Base-by-base conservation (phyloP, 768 basidiomycete genomes). In the Lactarius hengduanensis region DNA sequence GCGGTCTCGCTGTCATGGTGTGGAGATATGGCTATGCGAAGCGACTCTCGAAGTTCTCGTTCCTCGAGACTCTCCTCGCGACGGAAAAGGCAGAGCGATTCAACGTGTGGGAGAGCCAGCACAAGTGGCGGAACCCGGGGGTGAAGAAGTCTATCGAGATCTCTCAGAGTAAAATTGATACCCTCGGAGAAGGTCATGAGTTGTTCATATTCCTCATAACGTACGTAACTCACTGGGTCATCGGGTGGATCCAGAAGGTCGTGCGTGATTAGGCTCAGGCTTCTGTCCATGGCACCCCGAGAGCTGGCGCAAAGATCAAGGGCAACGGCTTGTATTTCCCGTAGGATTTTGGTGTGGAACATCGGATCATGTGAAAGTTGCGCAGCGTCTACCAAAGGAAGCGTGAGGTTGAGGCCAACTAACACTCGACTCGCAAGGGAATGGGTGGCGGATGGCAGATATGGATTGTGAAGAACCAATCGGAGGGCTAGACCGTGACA, bases 81-180 rank as follows among this genome's bases (percentile, higher is more conserved):
- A 32, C 80, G 81, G 69, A 85, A 86, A 34, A 92, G 78, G 15
- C 86, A 81, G 18, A 92, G 73, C 1, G 80, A 75, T 68, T 89
- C 89, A 13, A 89, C 73, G 36, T 82, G 79, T 18, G 91, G 90
- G 64, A 90, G 74, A 4, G 88, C 80, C 55, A 88, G 85, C 61
- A 92, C 79, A 15, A 91, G 76, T 9, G 92, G 89, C 10, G 93
- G 93, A 5, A 90, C 80, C 26, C 91, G 87, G 56, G 92, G 92
- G 71, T 94, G 93, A 13, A 95, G 73, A 28, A 93, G 76, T 32
- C 87, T 73, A 64, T 91, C 90, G 57, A 90, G 72, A 45, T 59
- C 58, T 63, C 61, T 63, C 66, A 63, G 58, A 59, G 55, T 56
- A 20, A 58, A 56, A 22, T 58, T 63, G 40, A 41, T 41, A 13